Percentiles rank a stretch among this genome's conserved stretches.
Conservation (phyloP, 2,329 filamentous ascomycete species). For the Monilinia laxa region DNA sequence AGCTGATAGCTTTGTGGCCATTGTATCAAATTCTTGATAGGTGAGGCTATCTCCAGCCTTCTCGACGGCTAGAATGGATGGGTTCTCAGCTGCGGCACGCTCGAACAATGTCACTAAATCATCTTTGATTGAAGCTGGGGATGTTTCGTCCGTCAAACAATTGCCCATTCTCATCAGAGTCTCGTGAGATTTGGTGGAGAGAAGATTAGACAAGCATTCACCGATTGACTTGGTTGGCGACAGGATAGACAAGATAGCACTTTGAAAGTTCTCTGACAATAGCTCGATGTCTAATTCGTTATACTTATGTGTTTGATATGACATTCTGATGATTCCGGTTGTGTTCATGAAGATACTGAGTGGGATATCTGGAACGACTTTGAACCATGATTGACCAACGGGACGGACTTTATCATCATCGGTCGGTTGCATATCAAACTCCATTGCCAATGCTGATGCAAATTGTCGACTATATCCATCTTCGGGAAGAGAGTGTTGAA, state of each 20-base stretch:
- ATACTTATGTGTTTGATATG: conserved; percentile 12
- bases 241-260: conserved; percentile 9
- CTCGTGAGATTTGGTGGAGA: background rate
- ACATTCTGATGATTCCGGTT: conserved; percentile 19
- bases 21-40: conserved; percentile 13
- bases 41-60: conserved; percentile 1
- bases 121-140: conserved; percentile 6
- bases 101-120: conserved; percentile 24
- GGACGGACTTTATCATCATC: conserved; percentile 6
- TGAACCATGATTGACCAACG: conserved; percentile 9
- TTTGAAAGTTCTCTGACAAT: background rate
- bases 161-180: conserved; percentile 19
- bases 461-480: conserved; percentile 22
- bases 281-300: background rate
- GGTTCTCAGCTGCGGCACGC: background rate
- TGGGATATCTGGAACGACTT: conserved; percentile 13
- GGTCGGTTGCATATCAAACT: conserved; percentile 5
- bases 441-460: conserved; percentile 17
- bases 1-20: conserved; percentile 4
- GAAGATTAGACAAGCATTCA: conserved; percentile 1
- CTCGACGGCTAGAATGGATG: conserved; percentile 7
- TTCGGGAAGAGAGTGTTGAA: conserved; percentile 21
- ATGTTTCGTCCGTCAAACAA: conserved; percentile 16
- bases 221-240: background rate
- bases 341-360: conserved; percentile 16